Conservation (phyloP, 108 stramenopile species). For the Mediolabrus comicus region DNA sequence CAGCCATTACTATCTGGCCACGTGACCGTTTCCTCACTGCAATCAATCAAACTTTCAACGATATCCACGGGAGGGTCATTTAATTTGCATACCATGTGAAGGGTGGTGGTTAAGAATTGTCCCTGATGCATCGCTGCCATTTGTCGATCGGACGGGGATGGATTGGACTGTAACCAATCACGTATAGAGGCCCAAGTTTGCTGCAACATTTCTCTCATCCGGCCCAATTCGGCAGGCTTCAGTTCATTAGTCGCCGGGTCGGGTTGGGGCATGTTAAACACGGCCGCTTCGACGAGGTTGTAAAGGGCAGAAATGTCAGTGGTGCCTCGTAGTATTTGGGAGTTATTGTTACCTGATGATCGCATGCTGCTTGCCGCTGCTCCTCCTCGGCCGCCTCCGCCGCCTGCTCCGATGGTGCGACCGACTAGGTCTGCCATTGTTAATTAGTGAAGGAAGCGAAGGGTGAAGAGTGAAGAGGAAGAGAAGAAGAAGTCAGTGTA, state of each 20-base stretch:
- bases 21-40: conserved; percentile 49
- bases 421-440: neutral
- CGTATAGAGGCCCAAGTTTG: conserved; percentile 32
- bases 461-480: too few species aligned
- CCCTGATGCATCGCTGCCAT: conserved; percentile 34
- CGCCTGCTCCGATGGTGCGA: neutral
- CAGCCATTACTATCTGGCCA: conserved; percentile 75
- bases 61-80: conserved; percentile 63
- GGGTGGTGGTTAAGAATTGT: conserved; percentile 16
- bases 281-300: conserved; percentile 19
- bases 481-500: too few species aligned
- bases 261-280: conserved; percentile 21
- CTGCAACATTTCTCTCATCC: conserved; percentile 8
- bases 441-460: too few species aligned
- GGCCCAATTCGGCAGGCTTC: conserved; percentile 1
- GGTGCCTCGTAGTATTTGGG: neutral
- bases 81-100: conserved; percentile 75
- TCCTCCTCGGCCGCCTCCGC: neutral
- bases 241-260: conserved; percentile 4
- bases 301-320: conserved; percentile 8
- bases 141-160: neutral
- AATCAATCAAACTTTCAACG: conserved; percentile 46
- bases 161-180: conserved; percentile 23
- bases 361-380: neutral
- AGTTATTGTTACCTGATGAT: neutral